Evolutionary conservation across 2,329 filamentous ascomycete species (phyloP).

Genomic region (Zymoseptoria tritici): DNA sequence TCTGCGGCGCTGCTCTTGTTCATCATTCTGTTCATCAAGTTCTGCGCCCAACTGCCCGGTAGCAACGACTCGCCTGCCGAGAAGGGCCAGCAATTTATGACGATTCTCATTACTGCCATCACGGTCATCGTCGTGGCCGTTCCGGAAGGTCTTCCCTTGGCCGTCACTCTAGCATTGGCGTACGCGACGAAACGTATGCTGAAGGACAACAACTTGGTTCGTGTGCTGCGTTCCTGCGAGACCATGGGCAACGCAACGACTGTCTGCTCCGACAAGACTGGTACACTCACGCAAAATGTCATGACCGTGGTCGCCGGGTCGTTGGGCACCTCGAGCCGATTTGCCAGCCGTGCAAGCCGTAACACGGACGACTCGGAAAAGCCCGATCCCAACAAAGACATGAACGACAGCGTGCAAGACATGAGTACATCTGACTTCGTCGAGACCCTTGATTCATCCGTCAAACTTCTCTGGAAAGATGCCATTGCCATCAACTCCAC

Average conservation of each 20-base stretch:
- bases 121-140: slow-evolving; percentile 64
- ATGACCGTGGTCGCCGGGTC: slow-evolving; percentile 71
- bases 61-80: slow-evolving; percentile 52
- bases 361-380: slow-evolving; percentile 14
- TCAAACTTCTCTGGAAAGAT: slow-evolving; percentile 52
- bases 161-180: slow-evolving; percentile 60
- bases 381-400: slow-evolving; percentile 20
- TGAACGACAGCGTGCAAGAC: slow-evolving; percentile 37
- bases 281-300: slow-evolving; percentile 66
- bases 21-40: slow-evolving; percentile 77
- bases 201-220: slow-evolving; percentile 64
- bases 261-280: slow-evolving; percentile 74
- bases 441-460: slow-evolving; percentile 42
- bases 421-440: slow-evolving; percentile 50
- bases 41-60: slow-evolving; percentile 59
- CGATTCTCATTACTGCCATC: slow-evolving; percentile 57
- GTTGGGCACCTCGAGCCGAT: slow-evolving; percentile 52
- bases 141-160: slow-evolving; percentile 58
- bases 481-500: slow-evolving; percentile 63
- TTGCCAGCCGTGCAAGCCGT: slow-evolving; percentile 38
- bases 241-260: slow-evolving; percentile 67
- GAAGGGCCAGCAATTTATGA: slow-evolving; percentile 66
- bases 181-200: slow-evolving; percentile 62
- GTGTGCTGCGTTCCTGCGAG: slow-evolving; percentile 59
- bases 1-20: slow-evolving; percentile 73